Evolutionary conservation across 2,329 filamentous ascomycete genomes (phyloP).

Genomic region (Rhynchosporium secalis): DNA sequence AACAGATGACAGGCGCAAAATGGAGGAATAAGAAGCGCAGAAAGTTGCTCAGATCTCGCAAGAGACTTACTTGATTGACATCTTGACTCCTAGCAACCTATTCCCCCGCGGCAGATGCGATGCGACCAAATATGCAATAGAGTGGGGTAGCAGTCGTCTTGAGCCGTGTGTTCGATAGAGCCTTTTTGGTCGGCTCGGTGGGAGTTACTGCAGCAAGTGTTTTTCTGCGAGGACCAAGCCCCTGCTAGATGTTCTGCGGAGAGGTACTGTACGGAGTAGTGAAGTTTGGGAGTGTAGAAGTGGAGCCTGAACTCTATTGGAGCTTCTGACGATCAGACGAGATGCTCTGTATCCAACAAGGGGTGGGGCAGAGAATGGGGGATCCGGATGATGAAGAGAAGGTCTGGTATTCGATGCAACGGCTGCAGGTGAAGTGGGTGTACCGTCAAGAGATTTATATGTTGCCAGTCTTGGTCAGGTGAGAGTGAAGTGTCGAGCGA

Average conservation of each 20-base stretch:
- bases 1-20: conserved; percentile 4
- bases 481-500: too few relatives aligned
- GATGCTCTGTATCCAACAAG: background rate
- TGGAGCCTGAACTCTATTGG: conserved; percentile 7
- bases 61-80: conserved; percentile 55
- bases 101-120: conserved; percentile 26
- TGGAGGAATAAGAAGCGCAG: conserved; percentile 7
- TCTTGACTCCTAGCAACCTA: conserved; percentile 41
- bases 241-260: conserved; percentile 5
- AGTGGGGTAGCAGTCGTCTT: conserved; percentile 25
- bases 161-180: conserved; percentile 14
- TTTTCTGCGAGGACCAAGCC: conserved; percentile 12
- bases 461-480: too few relatives aligned
- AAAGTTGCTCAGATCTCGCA: conserved; percentile 25
- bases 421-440: background rate
- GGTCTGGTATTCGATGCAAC: conserved; percentile 1
- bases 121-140: conserved; percentile 25
- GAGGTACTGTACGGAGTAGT: background rate
- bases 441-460: too few relatives aligned
- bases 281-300: conserved; percentile 5
- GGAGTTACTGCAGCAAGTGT: conserved; percentile 11
- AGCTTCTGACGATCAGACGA: background rate
- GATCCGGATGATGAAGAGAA: background rate
- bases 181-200: conserved; percentile 6
- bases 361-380: conserved; percentile 11